Evolutionary conservation across 306 rosid genomes (phyloP), one percentile per base, ranked within the genome.

Genomic region (Alnus glutinosa): DNA sequence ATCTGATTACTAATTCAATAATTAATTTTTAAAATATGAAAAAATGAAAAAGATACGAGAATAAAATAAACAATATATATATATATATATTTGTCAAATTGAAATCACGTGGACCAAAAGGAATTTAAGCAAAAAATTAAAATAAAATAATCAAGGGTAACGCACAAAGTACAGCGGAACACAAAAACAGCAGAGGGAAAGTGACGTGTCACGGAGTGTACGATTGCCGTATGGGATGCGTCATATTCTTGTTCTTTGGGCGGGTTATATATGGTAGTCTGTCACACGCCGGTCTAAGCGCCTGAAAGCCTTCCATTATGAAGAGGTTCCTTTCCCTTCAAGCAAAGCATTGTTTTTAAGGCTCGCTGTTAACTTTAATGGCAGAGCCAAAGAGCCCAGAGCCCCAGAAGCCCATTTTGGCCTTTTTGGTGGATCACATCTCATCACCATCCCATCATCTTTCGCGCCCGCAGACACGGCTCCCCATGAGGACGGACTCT

Each of bases 261-360:
- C 59, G 4, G 6, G 39, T 71, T 57, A 14, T 39, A 7, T 1
- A 19, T 23, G 30, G 19, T 28, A 23, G 12, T 49, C 82, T 77
- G 87, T 67, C 89, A 74, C 83, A 83, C 80, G 55, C 68, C 70
- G 70, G 32, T 50, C 9, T 2, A 14, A 36, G 80, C 13, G 39
- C 39, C 52, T 16, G 28, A 72, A 79, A 18, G 46, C 52, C 61
- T 51, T 19, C 46, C 12, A 13, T 37, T 15, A 5, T 55, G 71
- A 76, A 42, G 81, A 73, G 54, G 88, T 88, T 85, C 47, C 94
- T 83, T 86, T 85, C 47, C 94, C 82, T 86, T 80, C 86, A 88
- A 83, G 88, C 89, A 87, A 90, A 86, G 36, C 77, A 83, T 79
- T 62, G 47, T 3, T 76, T 79, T 79, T 84, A 70, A 18, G 48